Evolutionary conservation across 306 rosid genomes (phyloP).

Genomic region (Ormosia semicastrata): DNA sequence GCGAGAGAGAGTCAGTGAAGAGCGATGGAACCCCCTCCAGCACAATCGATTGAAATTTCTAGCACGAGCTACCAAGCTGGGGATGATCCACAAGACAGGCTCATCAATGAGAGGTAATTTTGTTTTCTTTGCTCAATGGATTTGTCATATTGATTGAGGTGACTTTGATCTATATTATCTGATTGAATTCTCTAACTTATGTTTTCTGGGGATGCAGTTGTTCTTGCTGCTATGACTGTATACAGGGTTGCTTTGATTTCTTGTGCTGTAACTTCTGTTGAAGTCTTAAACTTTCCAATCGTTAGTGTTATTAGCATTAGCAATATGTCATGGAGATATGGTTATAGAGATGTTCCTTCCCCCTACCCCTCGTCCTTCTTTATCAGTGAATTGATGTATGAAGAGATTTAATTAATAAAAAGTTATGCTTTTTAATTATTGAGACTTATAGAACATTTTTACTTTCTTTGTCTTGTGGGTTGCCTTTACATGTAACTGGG

Average conservation of each 20-base stretch:
- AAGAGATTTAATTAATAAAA: background rate
- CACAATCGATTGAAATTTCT: conserved; percentile 62
- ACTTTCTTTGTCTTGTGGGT: background rate
- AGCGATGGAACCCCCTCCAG: conserved; percentile 72
- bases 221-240: conserved; percentile 66
- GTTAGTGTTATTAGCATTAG: background rate
- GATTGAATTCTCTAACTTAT: background rate
- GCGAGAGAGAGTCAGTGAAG: conserved; percentile 11
- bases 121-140: background rate
- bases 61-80: conserved; percentile 26
- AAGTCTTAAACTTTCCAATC: background rate
- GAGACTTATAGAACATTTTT: background rate
- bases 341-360: background rate
- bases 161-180: background rate
- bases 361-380: background rate
- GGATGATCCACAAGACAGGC: conserved; percentile 49
- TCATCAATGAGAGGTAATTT: conserved; percentile 52
- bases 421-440: conserved; percentile 2
- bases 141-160: background rate
- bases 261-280: conserved; percentile 55
- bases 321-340: background rate
- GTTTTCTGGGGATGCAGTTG: conserved; percentile 45
- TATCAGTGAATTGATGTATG: background rate
- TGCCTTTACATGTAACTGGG: background rate
- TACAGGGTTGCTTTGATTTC: conserved; percentile 47